These are phyloP conservation scores for Schizosaccharomyces versatilis DNA, from an alignment of 1,139 yeast genomes.

Conservation along the genomic window DNA sequence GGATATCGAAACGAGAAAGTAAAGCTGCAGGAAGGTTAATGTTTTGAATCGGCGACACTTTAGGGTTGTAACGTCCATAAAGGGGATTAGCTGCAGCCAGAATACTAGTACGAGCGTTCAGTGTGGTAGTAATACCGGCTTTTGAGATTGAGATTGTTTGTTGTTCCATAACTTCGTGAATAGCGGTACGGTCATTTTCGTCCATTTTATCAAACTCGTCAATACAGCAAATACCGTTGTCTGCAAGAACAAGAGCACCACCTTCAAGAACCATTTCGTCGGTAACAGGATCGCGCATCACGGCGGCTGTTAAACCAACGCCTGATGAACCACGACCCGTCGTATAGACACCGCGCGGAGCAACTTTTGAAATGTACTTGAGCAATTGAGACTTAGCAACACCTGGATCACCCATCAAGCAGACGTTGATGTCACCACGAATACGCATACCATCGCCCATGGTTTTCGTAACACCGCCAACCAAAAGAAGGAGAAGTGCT, in stretches of 20 bases:
- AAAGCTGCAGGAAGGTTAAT: constrained; percentile 93
- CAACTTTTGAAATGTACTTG: constrained; percentile 74
- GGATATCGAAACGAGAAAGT: constrained; percentile 78
- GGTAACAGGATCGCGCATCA: constrained; percentile 94
- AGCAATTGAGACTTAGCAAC: constrained; percentile 94
- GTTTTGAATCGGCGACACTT: constrained; percentile 78
- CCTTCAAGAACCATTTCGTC: constrained; percentile 98
- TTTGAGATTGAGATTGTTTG: constrained; percentile 93
- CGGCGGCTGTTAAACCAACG: constrained; percentile 97
- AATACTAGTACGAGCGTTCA: constrained; percentile 87
- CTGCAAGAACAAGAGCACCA: constrained; percentile 92
- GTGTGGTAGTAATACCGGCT: constrained; percentile 91
- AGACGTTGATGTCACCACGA: constrained; percentile 89
- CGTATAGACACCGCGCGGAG: constrained; percentile 93
- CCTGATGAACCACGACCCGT: constrained; percentile 99
- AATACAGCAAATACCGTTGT: constrained; percentile 93
- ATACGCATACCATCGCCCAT: constrained; percentile 92
- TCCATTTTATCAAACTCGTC: constrained; percentile 99
- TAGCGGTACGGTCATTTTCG: constrained; percentile 88
- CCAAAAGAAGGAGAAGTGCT: constrained; percentile 57
- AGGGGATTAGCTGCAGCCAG: constrained; percentile 96
- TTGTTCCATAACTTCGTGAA: constrained; percentile 99
- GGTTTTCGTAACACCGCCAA: constrained; percentile 90
- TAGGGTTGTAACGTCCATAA: constrained; percentile 83
- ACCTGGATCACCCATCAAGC: constrained; percentile 99